Conservation (phyloP, 192 early-diverging fungal species). For the Chytriomyces sp. region DNA sequence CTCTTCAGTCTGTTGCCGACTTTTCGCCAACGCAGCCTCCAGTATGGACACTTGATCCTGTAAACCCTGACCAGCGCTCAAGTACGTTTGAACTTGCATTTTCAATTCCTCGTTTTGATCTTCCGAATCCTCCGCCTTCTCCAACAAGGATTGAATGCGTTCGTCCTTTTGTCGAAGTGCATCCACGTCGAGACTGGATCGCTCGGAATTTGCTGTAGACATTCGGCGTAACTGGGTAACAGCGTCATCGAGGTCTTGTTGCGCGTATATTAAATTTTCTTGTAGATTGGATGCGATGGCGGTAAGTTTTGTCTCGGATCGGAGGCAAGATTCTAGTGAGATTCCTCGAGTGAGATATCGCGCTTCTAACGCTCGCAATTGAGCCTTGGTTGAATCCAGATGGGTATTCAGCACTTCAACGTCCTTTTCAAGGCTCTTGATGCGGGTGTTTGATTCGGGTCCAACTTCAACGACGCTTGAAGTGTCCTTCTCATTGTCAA, state of each 20-base stretch:
- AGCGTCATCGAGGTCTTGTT: too few species aligned
- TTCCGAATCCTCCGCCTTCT: background rate
- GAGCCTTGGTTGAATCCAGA: background rate
- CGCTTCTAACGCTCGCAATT: background rate
- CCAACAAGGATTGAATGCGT: background rate
- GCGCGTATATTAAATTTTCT: too few species aligned
- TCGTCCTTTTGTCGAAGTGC: background rate
- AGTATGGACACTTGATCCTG: background rate
- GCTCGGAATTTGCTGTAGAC: background rate
- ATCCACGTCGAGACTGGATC: background rate
- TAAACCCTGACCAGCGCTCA: background rate
- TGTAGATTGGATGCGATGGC: background rate
- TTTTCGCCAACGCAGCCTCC: background rate
- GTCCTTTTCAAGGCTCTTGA: background rate
- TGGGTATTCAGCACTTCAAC: background rate
- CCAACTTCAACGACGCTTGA: too few species aligned
- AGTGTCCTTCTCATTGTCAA: too few species aligned
- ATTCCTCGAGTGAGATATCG: background rate
- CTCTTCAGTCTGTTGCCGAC: background rate
- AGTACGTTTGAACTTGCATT: constrained; percentile 1
- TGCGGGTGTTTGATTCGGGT: too few species aligned
- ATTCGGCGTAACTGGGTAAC: background rate
- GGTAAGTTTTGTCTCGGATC: background rate
- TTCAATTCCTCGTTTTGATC: background rate
- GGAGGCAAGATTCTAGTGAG: background rate